Evolutionary conservation across 129 eudicot genomes (phyloP), one percentile per base, ranked within the genome.

Genomic region (Lactuca saligna): DNA sequence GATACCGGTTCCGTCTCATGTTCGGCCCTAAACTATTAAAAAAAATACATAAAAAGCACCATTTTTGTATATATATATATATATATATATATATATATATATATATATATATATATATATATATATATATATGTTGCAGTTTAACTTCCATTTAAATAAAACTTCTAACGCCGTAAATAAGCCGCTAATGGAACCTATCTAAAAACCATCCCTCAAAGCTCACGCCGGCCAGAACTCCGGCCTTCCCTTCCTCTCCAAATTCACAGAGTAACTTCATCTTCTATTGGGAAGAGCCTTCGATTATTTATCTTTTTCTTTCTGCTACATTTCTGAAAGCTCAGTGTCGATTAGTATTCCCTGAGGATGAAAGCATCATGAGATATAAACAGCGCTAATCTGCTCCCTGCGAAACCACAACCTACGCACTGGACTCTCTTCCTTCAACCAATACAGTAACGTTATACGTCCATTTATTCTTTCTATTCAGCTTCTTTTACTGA

Each of bases 141-240:
- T 44, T 44, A 5, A 2, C 44, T 39, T 2, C 44, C 44, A 39
- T 39, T 5, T 5, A 39, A 39, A 39, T 7, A 35, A 35, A 1
- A 42, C 49, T 42, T 42, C 13, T 46, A 46, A 11, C 51, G n/a
- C 37, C 5, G 37, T 44, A 42, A 15, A 42, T 41, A 63, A 63
- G 12, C 54, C 29, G 55, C 17, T 63, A 72, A 57, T 14, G 67
- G 57, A 75, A 59, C 57, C 80, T 66, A 75, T 75, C 74, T 66
- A 20, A 53, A 75, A 75, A 58, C 9, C 67, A 20, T 49, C 34
- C 3, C 11, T 25, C 41, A 59, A 48, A 50, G 33, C 35, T 17
- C 49, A 49, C 57, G 70, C 75, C 80, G 80, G 80, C 80, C 44
- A 39, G 37, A 50, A 2, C 49, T 68, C 80, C 75, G 74, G 71